A percentile compares a stretch with the other conserved stretches of the same genome.
These are phyloP conservation scores for Fagopyrum tataricum DNA, from an alignment of 148 eudicot species.

Conservation along the genomic window DNA sequence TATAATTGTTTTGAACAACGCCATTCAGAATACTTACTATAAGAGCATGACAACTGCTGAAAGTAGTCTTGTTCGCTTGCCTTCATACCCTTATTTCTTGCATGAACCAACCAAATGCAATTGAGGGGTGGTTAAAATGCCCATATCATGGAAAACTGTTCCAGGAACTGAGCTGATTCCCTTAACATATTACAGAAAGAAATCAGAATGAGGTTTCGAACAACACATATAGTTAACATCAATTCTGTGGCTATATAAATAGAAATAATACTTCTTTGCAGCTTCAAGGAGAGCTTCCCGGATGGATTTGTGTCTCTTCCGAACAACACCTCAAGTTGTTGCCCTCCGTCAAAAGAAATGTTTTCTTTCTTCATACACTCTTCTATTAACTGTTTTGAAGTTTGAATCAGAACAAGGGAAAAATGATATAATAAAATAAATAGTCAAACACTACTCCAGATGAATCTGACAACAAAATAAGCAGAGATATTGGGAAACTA, in stretches of 20 bases:
- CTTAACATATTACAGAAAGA: conserved; percentile 25
- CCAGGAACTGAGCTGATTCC: conserved; percentile 70
- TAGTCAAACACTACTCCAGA: not conserved
- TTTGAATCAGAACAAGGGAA: conserved; percentile 1
- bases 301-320: conserved; percentile 95
- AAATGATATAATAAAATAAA: not conserved
- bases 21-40: conserved; percentile 34
- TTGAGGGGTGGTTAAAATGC: conserved; percentile 82
- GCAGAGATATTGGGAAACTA: not conserved
- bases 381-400: conserved; percentile 55
- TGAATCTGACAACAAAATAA: conserved; percentile 1
- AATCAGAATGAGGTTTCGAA: conserved; percentile 9
- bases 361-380: conserved; percentile 66
- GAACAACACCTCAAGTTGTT: conserved; percentile 46
- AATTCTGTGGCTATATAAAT: not conserved
- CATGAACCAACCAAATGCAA: conserved; percentile 99
- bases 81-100: conserved; percentile 58
- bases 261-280: conserved; percentile 61
- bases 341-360: conserved; percentile 44
- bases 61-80: conserved; percentile 66
- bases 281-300: conserved; percentile 80
- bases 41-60: conserved; percentile 63
- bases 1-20: not conserved
- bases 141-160: conserved; percentile 60
- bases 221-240: not conserved